phyloP scores from a whole-genome alignment of 2,329 filamentous ascomycete species.

The Phaeosphaeria sp. region DNA sequence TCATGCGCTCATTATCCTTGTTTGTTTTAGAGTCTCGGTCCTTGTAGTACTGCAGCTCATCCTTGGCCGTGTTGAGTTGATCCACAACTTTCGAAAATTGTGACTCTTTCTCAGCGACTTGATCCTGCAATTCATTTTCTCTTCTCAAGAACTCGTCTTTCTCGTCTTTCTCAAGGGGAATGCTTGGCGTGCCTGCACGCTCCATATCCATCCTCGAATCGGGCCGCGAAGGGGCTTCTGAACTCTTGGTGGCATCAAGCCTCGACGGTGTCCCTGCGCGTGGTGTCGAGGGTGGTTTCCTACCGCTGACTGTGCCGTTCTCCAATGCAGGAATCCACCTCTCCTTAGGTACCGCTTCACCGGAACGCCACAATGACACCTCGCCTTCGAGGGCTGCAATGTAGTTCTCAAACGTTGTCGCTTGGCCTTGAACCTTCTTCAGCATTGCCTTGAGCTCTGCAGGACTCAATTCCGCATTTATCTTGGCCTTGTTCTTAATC shows the following conservation, averaged over 20 bases:
- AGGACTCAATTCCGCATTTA: constrained; percentile 97
- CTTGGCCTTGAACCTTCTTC: constrained; percentile 88
- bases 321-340: constrained; percentile 77
- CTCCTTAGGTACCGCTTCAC: constrained; percentile 87
- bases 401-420: constrained; percentile 87
- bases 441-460: constrained; percentile 92
- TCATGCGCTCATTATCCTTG: constrained; percentile 89
- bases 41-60: constrained; percentile 84
- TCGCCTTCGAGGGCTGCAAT: constrained; percentile 84
- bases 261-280: constrained; percentile 68
- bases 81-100: constrained; percentile 81
- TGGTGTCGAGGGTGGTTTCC: constrained; percentile 57
- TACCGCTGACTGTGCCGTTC: constrained; percentile 57
- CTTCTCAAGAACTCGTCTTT: constrained; percentile 92
- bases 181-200: constrained; percentile 82
- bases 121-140: constrained; percentile 97
- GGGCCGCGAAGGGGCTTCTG: constrained; percentile 56
- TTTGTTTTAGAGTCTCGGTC: constrained; percentile 82
- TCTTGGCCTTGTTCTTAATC: constrained; percentile 99
- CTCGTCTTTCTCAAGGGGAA: constrained; percentile 93
- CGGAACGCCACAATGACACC: constrained; percentile 83
- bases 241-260: constrained; percentile 55
- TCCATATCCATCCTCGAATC: constrained; percentile 74
- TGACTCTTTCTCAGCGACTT: constrained; percentile 90
- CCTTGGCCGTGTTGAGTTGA: constrained; percentile 79